phyloP scores from a whole-genome alignment of 768 basidiomycete genomes.

The Tricholoma bakamatsutake region DNA sequence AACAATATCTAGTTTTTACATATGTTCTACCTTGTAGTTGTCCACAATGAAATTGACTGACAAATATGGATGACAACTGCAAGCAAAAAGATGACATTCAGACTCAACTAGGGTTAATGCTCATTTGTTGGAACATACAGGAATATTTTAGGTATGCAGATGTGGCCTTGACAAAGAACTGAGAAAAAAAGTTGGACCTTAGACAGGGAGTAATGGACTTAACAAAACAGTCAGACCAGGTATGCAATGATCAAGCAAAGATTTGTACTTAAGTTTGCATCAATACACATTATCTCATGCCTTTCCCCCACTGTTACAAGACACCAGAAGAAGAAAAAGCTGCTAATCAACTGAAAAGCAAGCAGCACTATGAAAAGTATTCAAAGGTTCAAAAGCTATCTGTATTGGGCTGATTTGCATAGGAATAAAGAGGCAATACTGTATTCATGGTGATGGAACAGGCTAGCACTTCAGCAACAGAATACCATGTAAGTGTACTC shows the following conservation, averaged over 20 bases:
- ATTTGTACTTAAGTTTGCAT: not conserved
- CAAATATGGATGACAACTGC: no score
- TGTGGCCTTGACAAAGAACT: not conserved
- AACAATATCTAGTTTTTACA: no score
- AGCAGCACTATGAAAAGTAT: no score
- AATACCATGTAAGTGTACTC: not conserved
- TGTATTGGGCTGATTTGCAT: no score
- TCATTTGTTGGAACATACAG: not conserved
- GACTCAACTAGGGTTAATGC: not conserved
- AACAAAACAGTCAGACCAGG: not conserved
- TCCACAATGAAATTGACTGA: no score
- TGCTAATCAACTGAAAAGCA: not conserved
- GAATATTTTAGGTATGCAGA: not conserved
- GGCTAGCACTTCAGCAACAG: not conserved
- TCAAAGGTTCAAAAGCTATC: no score
- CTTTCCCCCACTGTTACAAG: not conserved
- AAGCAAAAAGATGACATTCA: not conserved
- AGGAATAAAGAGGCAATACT: not conserved
- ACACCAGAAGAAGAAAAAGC: not conserved
- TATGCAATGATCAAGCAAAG: not conserved
- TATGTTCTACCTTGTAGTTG: no score
- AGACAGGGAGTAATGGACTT: not conserved
- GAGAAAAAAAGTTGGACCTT: not conserved
- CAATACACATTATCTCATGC: not conserved
- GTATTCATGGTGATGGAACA: not conserved